These are phyloP conservation scores for Mychonastes homosphaera DNA, from an alignment of 139 green algal genomes.

Conservation along the genomic window DNA sequence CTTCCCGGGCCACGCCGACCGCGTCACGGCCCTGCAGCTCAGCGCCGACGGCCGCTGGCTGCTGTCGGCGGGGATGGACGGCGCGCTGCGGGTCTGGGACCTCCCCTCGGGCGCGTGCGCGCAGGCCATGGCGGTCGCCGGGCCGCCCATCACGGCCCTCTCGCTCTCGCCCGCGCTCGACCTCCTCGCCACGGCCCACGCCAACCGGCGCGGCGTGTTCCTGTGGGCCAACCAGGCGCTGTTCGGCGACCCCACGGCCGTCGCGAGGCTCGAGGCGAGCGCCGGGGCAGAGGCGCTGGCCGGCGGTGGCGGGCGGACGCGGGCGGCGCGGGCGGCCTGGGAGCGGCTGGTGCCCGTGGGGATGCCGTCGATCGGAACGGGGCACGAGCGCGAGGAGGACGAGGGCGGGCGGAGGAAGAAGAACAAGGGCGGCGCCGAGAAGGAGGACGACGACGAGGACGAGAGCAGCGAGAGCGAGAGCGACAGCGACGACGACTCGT, in stretches of 20 bases:
- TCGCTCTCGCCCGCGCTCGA: constrained; percentile 69
- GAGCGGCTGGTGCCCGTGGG: constrained; percentile 29
- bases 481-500: too few relatives aligned
- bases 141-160: constrained; percentile 55
- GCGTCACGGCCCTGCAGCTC: constrained; percentile 63
- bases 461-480: neutral
- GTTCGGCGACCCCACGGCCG: constrained; percentile 43
- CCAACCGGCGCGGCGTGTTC: constrained; percentile 78
- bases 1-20: constrained; percentile 73
- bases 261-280: too few relatives aligned
- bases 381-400: constrained; percentile 7
- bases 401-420: constrained; percentile 6
- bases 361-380: constrained; percentile 21
- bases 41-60: constrained; percentile 78
- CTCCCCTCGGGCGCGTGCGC: constrained; percentile 45
- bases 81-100: constrained; percentile 82
- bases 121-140: constrained; percentile 70
- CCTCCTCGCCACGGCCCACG: constrained; percentile 87
- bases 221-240: constrained; percentile 81
- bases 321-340: too few relatives aligned
- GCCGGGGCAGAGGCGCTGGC: too few relatives aligned
- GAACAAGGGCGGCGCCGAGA: neutral
- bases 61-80: constrained; percentile 75
- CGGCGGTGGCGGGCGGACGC: too few relatives aligned
- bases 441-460: neutral